These are phyloP conservation scores for Panaeolus papilionaceus DNA, from an alignment of 768 basidiomycete species.

Conservation along the genomic window DNA sequence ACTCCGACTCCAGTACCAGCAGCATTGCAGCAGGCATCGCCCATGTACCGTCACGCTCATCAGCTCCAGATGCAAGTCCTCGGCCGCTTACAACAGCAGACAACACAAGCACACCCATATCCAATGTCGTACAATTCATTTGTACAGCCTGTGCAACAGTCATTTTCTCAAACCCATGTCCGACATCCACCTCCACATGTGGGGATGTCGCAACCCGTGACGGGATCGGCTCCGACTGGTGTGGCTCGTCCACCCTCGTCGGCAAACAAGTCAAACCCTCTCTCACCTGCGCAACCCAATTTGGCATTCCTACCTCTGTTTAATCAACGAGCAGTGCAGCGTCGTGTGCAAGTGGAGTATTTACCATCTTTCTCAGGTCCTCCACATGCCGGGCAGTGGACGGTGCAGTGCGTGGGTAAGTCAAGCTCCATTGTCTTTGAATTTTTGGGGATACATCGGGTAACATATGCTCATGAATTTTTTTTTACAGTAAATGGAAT, in stretches of 20 bases:
- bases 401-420: slow-evolving; percentile 68
- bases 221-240: slow-evolving; percentile 20
- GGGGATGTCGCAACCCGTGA: slow-evolving; percentile 23
- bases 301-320: slow-evolving; percentile 74
- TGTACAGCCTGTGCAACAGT: neutral
- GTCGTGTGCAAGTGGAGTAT: slow-evolving; percentile 68
- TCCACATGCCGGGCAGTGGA: slow-evolving; percentile 73
- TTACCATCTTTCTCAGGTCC: slow-evolving; percentile 66
- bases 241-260: slow-evolving; percentile 23
- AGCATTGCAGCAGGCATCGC: neutral
- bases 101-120: neutral
- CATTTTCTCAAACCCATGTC: slow-evolving; percentile 16
- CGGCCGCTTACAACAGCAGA: neutral
- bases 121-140: neutral
- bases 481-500: slow-evolving; percentile 67
- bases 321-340: slow-evolving; percentile 75
- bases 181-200: slow-evolving; percentile 36
- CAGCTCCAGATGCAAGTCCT: neutral
- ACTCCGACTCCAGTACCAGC: neutral
- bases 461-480: slow-evolving; percentile 15
- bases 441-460: slow-evolving; percentile 13
- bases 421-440: slow-evolving; percentile 14
- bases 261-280: slow-evolving; percentile 50
- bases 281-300: slow-evolving; percentile 67
- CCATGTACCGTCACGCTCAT: slow-evolving; percentile 2